These are phyloP conservation scores for Rhizophagus sp. DNA, from an alignment of 192 early-diverging fungal species.

Conservation along the genomic window DNA sequence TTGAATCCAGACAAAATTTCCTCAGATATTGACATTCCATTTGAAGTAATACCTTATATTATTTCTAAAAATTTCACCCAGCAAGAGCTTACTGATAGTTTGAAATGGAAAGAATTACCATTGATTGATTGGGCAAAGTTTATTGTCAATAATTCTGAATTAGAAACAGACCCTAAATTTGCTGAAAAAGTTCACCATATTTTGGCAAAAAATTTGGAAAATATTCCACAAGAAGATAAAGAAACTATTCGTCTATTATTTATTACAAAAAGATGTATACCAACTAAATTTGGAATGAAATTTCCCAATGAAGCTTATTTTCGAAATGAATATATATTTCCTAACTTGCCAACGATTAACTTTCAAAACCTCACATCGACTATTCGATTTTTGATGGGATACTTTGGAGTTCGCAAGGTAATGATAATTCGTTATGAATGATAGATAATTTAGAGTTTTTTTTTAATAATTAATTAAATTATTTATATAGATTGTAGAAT, in stretches of 20 bases:
- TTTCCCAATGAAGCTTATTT: constrained; percentile 74
- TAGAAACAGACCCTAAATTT: constrained; percentile 50
- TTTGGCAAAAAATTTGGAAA: constrained; percentile 37
- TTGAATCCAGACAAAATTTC: constrained; percentile 44
- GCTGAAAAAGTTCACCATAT: constrained; percentile 65
- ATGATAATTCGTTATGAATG: background rate
- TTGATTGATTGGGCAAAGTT: background rate
- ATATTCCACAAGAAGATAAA: constrained; percentile 36
- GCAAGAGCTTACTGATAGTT: background rate
- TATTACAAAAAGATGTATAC: constrained; percentile 57
- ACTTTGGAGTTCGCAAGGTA: constrained; percentile 76
- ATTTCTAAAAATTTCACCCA: background rate
- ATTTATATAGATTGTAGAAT: background rate
- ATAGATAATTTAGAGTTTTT: background rate
- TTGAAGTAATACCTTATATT: background rate
- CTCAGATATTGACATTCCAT: background rate
- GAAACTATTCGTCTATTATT: constrained; percentile 33
- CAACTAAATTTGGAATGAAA: constrained; percentile 69
- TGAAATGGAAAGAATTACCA: constrained; percentile 3
- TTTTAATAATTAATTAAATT: background rate
- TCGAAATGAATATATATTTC: constrained; percentile 73
- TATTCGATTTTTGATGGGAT: constrained; percentile 28
- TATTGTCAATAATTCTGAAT: background rate
- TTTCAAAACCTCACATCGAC: constrained; percentile 50
- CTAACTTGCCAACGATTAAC: constrained; percentile 72